Evolutionary conservation across 176 grass and related monocot species (phyloP).

Genomic region (Chloris gayana): DNA sequence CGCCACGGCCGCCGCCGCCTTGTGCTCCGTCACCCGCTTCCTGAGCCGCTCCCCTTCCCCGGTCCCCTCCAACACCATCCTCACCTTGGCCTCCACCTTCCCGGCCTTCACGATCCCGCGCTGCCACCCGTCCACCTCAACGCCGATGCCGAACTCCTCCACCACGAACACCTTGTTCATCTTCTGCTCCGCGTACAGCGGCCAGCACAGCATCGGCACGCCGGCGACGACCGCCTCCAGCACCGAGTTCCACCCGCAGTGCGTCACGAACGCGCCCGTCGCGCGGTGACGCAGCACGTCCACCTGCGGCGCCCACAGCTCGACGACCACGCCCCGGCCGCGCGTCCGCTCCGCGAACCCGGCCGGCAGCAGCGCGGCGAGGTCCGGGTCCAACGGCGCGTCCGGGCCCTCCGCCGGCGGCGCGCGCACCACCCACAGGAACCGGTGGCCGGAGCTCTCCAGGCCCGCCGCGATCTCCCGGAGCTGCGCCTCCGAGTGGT

Average conservation of each 20-base stretch:
- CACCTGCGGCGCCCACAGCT: constrained; percentile 66
- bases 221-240: constrained; percentile 42
- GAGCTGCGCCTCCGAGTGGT: background rate
- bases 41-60: constrained; percentile 15
- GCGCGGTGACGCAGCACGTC: constrained; percentile 60
- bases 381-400: constrained; percentile 40
- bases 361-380: constrained; percentile 50
- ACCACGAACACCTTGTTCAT: constrained; percentile 63
- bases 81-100: constrained; percentile 39
- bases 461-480: constrained; percentile 50
- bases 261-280: constrained; percentile 57
- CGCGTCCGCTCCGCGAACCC: constrained; percentile 58
- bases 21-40: background rate
- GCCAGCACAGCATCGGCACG: constrained; percentile 33
- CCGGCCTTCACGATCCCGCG: background rate
- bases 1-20: background rate
- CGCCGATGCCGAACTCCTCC: constrained; percentile 31
- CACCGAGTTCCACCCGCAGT: constrained; percentile 65
- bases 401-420: constrained; percentile 34
- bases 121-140: constrained; percentile 26
- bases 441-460: constrained; percentile 49
- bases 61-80: constrained; percentile 12
- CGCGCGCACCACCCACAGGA: constrained; percentile 47
- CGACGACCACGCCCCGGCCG: constrained; percentile 44
- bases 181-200: constrained; percentile 51